phyloP scores from a whole-genome alignment of 768 basidiomycete species.

The Tylopilus vinaceipallidus region DNA sequence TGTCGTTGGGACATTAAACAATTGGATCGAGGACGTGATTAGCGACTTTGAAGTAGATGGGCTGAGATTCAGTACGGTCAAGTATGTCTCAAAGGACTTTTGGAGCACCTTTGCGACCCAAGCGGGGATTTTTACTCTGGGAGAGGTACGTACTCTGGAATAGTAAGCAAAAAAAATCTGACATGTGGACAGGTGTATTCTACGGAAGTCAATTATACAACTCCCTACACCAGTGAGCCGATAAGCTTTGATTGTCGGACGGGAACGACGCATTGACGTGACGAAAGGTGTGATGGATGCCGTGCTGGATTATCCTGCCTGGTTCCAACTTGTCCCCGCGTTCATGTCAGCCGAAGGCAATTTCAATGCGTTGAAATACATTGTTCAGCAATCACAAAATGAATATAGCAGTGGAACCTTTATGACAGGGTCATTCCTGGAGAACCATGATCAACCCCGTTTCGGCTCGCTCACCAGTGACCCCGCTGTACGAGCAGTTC shows the following conservation, averaged over 20 bases:
- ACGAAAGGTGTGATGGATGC: conserved; percentile 40
- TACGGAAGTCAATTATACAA: conserved; percentile 39
- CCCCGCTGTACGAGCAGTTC: conserved; percentile 32
- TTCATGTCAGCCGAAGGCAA: conserved; percentile 37
- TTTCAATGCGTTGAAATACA: conserved; percentile 30
- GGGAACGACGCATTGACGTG: neutral
- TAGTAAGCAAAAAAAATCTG: conserved; percentile 18
- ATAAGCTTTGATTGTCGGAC: neutral
- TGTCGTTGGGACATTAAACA: conserved; percentile 43
- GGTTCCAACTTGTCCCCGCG: conserved; percentile 41
- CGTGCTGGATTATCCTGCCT: conserved; percentile 50
- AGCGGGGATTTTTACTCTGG: conserved; percentile 52
- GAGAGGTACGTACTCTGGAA: conserved; percentile 41
- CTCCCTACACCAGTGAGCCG: conserved; percentile 40
- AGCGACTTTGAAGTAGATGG: conserved; percentile 50
- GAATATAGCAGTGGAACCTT: conserved; percentile 41
- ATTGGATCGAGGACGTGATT: conserved; percentile 49
- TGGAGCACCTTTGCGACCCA: conserved; percentile 50
- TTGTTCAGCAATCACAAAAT: conserved; percentile 32
- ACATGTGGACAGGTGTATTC: conserved; percentile 37
- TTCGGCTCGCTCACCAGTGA: conserved; percentile 44
- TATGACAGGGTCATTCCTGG: conserved; percentile 47
- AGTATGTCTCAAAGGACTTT: conserved; percentile 53
- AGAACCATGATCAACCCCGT: conserved; percentile 55
- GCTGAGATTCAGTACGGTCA: conserved; percentile 58